These are phyloP conservation scores for Phytophthora melonis DNA, from an alignment of 352 stramenopile genomes.

Conservation along the genomic window DNA sequence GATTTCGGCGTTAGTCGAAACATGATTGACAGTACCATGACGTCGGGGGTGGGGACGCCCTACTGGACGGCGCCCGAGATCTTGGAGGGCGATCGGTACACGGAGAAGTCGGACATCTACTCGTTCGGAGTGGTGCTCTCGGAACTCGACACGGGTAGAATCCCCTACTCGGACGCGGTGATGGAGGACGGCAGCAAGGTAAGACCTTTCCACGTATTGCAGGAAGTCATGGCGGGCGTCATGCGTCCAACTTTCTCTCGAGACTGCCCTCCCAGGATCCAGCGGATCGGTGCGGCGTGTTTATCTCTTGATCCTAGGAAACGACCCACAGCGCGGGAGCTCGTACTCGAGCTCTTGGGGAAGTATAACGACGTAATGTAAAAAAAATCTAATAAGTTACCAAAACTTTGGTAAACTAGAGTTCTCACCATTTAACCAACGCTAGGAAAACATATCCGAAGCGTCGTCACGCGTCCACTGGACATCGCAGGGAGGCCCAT, in stretches of 20 bases:
- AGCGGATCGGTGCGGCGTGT: slow-evolving; percentile 21
- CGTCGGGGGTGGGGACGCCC: slow-evolving; percentile 79
- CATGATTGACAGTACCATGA: slow-evolving; percentile 39
- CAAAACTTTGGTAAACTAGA: too few relatives aligned
- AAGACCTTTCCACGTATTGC: slow-evolving; percentile 50
- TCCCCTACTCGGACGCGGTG: slow-evolving; percentile 43
- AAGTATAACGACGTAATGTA: slow-evolving; percentile 13
- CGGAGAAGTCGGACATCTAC: slow-evolving; percentile 73
- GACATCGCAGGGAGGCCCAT: neutral
- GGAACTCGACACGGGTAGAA: slow-evolving; percentile 47
- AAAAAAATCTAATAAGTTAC: neutral
- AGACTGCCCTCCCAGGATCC: slow-evolving; percentile 49
- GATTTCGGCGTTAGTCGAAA: slow-evolving; percentile 81
- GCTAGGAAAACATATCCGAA: too few relatives aligned
- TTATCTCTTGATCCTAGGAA: slow-evolving; percentile 23
- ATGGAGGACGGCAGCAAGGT: slow-evolving; percentile 16
- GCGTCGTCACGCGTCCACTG: neutral
- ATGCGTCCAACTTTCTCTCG: slow-evolving; percentile 52
- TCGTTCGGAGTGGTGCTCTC: slow-evolving; percentile 72
- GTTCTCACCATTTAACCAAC: too few relatives aligned
- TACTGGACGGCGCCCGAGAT: slow-evolving; percentile 88
- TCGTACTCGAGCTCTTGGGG: slow-evolving; percentile 20
- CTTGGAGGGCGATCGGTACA: slow-evolving; percentile 60
- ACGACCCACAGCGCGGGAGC: slow-evolving; percentile 16
- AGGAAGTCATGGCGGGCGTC: slow-evolving; percentile 47